Evolutionary conservation across 1,284 basidiomycete genomes (phyloP), one percentile per base, ranked within the genome.

Genomic region (Tranzscheliella williamsii): DNA sequence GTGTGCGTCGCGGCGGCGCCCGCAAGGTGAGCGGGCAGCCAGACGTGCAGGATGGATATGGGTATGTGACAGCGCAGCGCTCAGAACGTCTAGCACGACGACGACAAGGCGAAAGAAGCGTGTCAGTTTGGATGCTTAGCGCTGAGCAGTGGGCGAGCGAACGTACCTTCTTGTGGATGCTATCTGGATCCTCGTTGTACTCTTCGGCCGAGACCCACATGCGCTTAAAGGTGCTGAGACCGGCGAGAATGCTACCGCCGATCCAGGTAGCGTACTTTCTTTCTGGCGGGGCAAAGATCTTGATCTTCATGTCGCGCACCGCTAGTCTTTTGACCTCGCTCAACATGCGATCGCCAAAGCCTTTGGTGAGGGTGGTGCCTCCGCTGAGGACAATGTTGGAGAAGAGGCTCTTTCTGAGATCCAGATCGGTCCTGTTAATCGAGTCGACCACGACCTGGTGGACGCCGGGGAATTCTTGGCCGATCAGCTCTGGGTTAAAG

Each of bases 241-340:
- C 93, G 35, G 94, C 94, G 44, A 97, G 81, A 40, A 79, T 79
- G 38, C 65, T 70, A 4, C 94, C 94, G 42, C 95, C 95, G 70
- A 99, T 98, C 95, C 95, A 99, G 20, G 94, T 98, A 16, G 92
- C 93, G 80, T 98, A 99, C 81, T 98, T 99, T 60, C 95, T 87
- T 80, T 99, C 95, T n/a, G 95, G 95, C 23, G 95, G 95, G 12
- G 95, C 95, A 70, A 91, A 96, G 73, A 99, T 98, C 82, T 96
- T 96, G 80, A 99, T 92, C 83, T 97, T 97, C 75, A 94, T 86
- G 69, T 98, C 95, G 74, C 95, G 92, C 65, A 97, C 79, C n/a
- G 92, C 90, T 36, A 96, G 82, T 80, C 90, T 92, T 83, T 97
- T 97, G 42, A 95, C 88, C 80, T 98, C 95, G 72, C 90, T 89